Evolutionary conservation across 441 rosid genomes (phyloP).

Genomic region (Flueggea neowawraea): DNA sequence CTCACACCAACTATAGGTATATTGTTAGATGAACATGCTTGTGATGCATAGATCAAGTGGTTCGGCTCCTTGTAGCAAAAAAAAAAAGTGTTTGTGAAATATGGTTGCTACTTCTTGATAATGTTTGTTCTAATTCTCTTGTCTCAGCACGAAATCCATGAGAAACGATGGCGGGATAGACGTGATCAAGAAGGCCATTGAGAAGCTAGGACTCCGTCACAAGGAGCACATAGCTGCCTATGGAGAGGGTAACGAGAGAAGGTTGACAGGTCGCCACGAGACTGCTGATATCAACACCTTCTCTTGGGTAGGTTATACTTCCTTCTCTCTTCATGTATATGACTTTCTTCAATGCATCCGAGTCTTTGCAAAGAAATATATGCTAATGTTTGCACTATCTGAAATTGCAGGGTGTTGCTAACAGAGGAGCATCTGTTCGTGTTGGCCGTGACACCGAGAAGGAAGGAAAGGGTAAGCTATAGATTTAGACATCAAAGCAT

Average conservation of each 20-base stretch:
- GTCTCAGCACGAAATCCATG: constrained; percentile 67
- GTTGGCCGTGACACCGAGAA: constrained; percentile 79
- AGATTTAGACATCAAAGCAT: too few relatives aligned
- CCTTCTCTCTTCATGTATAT: neutral
- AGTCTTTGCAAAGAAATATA: neutral
- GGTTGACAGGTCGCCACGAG: constrained; percentile 74
- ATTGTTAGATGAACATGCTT: neutral
- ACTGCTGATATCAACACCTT: constrained; percentile 75
- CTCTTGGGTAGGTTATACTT: constrained; percentile 43
- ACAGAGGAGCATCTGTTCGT: constrained; percentile 83
- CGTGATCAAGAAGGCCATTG: constrained; percentile 66
- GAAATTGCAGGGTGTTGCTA: constrained; percentile 60
- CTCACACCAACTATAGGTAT: constrained; percentile 79
- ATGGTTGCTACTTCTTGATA: neutral
- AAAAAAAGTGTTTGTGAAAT: too few relatives aligned
- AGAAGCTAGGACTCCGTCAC: constrained; percentile 59
- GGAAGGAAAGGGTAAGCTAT: constrained; percentile 49
- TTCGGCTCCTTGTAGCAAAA: too few relatives aligned
- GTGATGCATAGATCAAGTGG: too few relatives aligned
- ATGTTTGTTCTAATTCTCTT: neutral
- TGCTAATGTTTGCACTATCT: neutral
- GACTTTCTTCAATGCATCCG: too few relatives aligned
- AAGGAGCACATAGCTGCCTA: constrained; percentile 70
- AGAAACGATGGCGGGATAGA: constrained; percentile 57
- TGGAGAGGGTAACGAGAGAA: constrained; percentile 74